Evolutionary conservation across 768 basidiomycete species (phyloP).

Genomic region (Mycena venus): DNA sequence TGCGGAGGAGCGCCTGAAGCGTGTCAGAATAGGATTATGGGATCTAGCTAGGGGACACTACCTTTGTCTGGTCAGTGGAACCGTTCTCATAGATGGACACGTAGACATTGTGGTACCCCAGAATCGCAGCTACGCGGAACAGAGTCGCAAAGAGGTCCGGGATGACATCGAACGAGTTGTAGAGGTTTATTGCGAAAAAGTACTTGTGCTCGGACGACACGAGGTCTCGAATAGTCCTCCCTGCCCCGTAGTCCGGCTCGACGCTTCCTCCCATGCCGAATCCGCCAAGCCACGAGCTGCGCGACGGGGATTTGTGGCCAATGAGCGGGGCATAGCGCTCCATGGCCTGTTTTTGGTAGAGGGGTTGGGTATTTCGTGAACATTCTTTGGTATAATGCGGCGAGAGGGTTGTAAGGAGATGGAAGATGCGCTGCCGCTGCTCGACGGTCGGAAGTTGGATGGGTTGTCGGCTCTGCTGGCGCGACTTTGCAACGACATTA

Average conservation of each 20-base stretch:
- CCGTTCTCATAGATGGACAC: conserved; percentile 99
- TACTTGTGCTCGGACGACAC: conserved; percentile 89
- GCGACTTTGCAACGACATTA: conserved; percentile 63
- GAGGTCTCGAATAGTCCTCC: conserved; percentile 52
- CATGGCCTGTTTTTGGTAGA: conserved; percentile 86
- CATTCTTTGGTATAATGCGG: conserved; percentile 96
- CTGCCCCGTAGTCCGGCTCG: conserved; percentile 54
- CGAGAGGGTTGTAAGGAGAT: conserved; percentile 88
- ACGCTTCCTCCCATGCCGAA: conserved; percentile 57
- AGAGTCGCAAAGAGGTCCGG: conserved; percentile 97
- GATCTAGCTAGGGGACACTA: background rate
- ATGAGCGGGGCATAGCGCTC: conserved; percentile 90
- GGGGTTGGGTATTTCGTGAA: conserved; percentile 84
- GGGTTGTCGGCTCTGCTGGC: conserved; percentile 70
- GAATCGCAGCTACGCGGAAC: conserved; percentile 90
- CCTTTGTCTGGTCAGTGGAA: conserved; percentile 97
- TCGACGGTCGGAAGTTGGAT: conserved; percentile 83
- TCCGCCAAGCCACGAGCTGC: conserved; percentile 71
- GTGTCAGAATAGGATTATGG: background rate
- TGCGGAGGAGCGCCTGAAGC: conserved; percentile 79
- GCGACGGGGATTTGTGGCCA: conserved; percentile 76
- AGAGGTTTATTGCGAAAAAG: conserved; percentile 99
- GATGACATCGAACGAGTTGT: conserved; percentile 99
- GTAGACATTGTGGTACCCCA: conserved; percentile 98
- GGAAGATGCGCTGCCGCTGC: conserved; percentile 88